Percentiles rank a stretch among this genome's conserved stretches.
phyloP scores from a whole-genome alignment of 495 filamentous ascomycete genomes.

The Penicillium canescens region DNA sequence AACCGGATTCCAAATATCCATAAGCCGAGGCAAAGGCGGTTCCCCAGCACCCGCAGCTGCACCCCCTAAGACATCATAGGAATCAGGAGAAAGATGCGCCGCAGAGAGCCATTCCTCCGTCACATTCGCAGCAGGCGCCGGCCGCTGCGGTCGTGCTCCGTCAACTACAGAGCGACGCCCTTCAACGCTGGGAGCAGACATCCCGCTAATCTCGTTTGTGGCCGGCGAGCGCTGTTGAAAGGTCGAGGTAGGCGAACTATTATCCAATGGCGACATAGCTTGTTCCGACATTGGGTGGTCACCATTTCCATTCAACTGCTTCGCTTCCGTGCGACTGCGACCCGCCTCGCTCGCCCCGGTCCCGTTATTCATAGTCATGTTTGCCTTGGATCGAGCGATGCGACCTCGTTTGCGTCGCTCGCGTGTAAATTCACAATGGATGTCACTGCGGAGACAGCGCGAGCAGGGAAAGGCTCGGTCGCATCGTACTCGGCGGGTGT shows the following conservation, averaged over 20 bases:
- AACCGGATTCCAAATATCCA: conserved; percentile 39
- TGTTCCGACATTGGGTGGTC: conserved; percentile 1
- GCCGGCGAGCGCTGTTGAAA: conserved; percentile 32
- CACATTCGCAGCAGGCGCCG: conserved; percentile 12
- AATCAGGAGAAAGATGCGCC: conserved; percentile 40
- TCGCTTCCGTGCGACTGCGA: conserved; percentile 3
- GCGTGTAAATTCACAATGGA: conserved; percentile 45
- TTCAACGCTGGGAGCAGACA: conserved; percentile 36
- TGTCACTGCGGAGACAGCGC: conserved; percentile 44
- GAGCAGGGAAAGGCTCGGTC: conserved; percentile 50
- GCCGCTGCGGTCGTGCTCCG: conserved; percentile 15
- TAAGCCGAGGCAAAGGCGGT: conserved; percentile 33
- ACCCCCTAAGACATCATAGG: conserved; percentile 35
- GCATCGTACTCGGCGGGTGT: conserved; percentile 48
- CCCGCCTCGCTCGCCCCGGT: conserved; percentile 2
- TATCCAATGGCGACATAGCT: conserved; percentile 20
- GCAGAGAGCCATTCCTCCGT: conserved; percentile 45
- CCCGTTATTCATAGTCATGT: not conserved
- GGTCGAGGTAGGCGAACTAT: conserved; percentile 30
- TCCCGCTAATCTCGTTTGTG: conserved; percentile 33
- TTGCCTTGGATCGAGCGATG: conserved; percentile 36
- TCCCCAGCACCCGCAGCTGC: conserved; percentile 21
- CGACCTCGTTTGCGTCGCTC: conserved; percentile 48
- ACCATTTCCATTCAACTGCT: conserved; percentile 13
- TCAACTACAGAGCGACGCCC: conserved; percentile 29